Evolutionary conservation across 805 yeast species (phyloP), one percentile per base, ranked within the genome.

Genomic region (Lachancea cidri): DNA sequence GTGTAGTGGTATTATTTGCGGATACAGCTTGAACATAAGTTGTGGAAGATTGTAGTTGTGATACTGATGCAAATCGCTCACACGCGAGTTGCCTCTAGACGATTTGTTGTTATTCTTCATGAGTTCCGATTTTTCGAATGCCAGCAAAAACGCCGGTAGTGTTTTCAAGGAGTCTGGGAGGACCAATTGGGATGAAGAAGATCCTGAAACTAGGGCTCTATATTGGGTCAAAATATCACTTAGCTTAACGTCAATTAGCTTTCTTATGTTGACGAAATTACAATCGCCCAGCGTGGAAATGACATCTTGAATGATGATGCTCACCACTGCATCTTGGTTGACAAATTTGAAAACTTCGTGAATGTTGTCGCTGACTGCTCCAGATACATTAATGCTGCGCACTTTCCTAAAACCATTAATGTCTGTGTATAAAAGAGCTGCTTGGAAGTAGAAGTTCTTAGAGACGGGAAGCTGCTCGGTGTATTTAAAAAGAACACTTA

Each of bases 381-480:
- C 77, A n/a, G 83, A 82, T 42, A 79, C 68, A 56, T 93, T 93
- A 36, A 85, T 74, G n/a, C 88, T 88, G 47, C 98, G 74, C 13
- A 93, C 91, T 52, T 86, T 82, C 49, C 97, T 70, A 6, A 71
- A 64, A 17, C 98, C 98, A 36, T 72, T 71, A 2, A 71, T 56
- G 35, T 87, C 84, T 0, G 97, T 89, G 59, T 88, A 91, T 41
- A 93, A 67, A 19, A 93, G 51, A 0, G 98, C 97, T 1, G 86
- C 83, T 64, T 93, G 98, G 68, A 91, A 86, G 60, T 87, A 93
- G 17, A 86, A 84, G 60, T 88, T 96, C 29, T 74, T 71, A 45
- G 77, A 77, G 2, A 83, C 70, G 43, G 80, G 76, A 13, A 57
- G 45, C 45, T 77, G 78, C 3, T 87, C 87, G 55, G 88, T 96